Evolutionary conservation across 2,329 filamentous ascomycete genomes (phyloP).

Genomic region (Fusarium guadeloupense): DNA sequence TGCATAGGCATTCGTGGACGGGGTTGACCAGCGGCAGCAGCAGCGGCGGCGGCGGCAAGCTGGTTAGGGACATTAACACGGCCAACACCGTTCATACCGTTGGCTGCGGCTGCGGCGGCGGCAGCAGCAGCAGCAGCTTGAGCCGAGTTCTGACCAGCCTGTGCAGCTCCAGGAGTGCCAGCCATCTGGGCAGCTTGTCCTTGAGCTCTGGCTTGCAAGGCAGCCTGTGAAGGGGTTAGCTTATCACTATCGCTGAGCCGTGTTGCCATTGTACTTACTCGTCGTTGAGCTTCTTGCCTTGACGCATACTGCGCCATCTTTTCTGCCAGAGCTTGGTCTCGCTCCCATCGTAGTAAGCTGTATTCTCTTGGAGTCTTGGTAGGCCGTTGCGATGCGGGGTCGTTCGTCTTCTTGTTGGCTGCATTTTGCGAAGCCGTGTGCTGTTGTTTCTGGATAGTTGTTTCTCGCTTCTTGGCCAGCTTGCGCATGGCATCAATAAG

Average conservation of each 20-base stretch:
- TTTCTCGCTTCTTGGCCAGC: slow-evolving; percentile 92
- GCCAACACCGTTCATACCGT: slow-evolving; percentile 42
- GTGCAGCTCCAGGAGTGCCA: slow-evolving; percentile 51
- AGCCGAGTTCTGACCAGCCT: slow-evolving; percentile 44
- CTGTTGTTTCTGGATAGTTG: slow-evolving; percentile 84
- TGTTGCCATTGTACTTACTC: slow-evolving; percentile 55
- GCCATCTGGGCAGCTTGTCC: slow-evolving; percentile 57
- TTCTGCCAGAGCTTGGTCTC: slow-evolving; percentile 75
- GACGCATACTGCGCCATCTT: slow-evolving; percentile 64
- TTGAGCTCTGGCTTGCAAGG: slow-evolving; percentile 59
- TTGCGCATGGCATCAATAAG: slow-evolving; percentile 96
- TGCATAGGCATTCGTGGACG: slow-evolving; percentile 65
- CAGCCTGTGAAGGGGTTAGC: slow-evolving; percentile 49
- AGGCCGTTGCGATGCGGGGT: slow-evolving; percentile 61
- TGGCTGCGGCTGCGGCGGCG: slow-evolving; percentile 40
- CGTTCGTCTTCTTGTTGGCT: slow-evolving; percentile 82
- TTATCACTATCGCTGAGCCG: slow-evolving; percentile 8
- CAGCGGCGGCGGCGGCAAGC: slow-evolving; percentile 55
- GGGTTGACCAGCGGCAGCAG: slow-evolving; percentile 54
- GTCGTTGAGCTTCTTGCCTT: slow-evolving; percentile 68
- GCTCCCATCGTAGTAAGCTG: slow-evolving; percentile 86
- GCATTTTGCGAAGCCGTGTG: slow-evolving; percentile 82
- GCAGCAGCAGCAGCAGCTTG: slow-evolving; percentile 41
- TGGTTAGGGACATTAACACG: slow-evolving; percentile 57
- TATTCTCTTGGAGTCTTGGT: slow-evolving; percentile 89